Conservation (phyloP, 148 eudicot genomes). For the Heliosperma pusillum region DNA sequence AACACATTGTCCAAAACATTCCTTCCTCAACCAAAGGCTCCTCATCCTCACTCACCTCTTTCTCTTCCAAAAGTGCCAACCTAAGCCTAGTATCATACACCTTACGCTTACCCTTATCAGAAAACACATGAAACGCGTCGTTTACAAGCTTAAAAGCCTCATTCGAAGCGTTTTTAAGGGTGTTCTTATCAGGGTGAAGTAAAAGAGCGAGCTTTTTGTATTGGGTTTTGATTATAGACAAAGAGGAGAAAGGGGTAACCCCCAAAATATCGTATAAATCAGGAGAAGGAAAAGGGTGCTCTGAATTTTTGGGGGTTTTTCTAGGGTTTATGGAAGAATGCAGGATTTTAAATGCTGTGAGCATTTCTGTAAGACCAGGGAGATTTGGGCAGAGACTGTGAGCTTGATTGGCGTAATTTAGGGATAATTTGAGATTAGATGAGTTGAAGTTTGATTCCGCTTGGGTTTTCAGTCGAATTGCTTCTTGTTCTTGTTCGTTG, state of each 20-base stretch:
- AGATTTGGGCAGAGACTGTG: constrained; percentile 42
- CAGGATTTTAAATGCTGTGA: constrained; percentile 57
- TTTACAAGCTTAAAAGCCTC: constrained; percentile 69
- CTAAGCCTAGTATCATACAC: constrained; percentile 57
- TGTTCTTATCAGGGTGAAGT: constrained; percentile 63
- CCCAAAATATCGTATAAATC: constrained; percentile 52
- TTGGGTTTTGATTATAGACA: constrained; percentile 52
- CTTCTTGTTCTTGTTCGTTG: constrained; percentile 27
- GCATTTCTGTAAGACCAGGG: constrained; percentile 43
- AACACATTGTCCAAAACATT: constrained; percentile 55
- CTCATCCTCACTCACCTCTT: constrained; percentile 24
- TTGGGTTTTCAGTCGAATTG: constrained; percentile 52
- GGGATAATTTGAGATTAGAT: constrained; percentile 45
- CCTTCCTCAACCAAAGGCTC: constrained; percentile 16
- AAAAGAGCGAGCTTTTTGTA: constrained; percentile 55
- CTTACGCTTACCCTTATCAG: constrained; percentile 49
- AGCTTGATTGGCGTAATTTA: constrained; percentile 43
- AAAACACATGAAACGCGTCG: constrained; percentile 51
- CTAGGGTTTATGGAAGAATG: constrained; percentile 23
- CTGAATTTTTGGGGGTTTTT: neutral
- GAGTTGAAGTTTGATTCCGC: constrained; percentile 53
- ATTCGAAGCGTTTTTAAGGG: constrained; percentile 30
- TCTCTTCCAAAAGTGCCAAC: constrained; percentile 40
- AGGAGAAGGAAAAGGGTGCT: constrained; percentile 13
- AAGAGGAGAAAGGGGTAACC: constrained; percentile 48